A percentile compares a stretch with the other conserved stretches of the same genome.
Evolutionary conservation across 192 early-diverging fungal species (phyloP).

Genomic region (Coemansia sp.): DNA sequence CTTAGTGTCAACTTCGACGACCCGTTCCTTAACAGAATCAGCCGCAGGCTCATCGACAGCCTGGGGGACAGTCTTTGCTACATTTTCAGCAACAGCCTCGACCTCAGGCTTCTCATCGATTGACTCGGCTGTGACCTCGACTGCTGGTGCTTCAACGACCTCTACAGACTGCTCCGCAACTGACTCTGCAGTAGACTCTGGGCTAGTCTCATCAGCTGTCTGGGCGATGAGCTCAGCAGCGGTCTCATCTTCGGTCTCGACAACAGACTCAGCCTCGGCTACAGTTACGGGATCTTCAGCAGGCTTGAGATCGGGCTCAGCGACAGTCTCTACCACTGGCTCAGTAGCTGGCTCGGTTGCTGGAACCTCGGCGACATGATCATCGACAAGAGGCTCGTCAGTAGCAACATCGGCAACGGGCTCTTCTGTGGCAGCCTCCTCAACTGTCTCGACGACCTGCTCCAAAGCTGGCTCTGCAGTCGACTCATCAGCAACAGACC

Average conservation of each 20-base stretch:
- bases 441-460: neutral
- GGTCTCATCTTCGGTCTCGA: too few species aligned
- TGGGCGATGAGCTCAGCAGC: neutral
- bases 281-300: slow-evolving; percentile 1
- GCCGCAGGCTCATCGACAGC: neutral
- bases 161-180: too few species aligned
- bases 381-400: neutral
- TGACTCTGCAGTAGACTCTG: neutral
- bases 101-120: neutral
- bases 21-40: neutral
- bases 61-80: neutral
- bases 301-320: neutral
- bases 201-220: neutral
- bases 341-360: neutral
- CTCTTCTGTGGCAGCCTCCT: neutral
- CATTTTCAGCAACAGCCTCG: neutral
- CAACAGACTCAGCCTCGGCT: too few species aligned
- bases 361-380: too few species aligned
- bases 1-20: neutral
- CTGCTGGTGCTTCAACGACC: neutral
- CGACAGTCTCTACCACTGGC: neutral
- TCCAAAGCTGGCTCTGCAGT: neutral
- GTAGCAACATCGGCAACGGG: neutral
- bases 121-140: neutral
- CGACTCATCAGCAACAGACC: neutral